A percentile compares a stretch with the other conserved stretches of the same genome.
phyloP scores from a whole-genome alignment of 352 stramenopile species.

The Lagenidium sp. region DNA sequence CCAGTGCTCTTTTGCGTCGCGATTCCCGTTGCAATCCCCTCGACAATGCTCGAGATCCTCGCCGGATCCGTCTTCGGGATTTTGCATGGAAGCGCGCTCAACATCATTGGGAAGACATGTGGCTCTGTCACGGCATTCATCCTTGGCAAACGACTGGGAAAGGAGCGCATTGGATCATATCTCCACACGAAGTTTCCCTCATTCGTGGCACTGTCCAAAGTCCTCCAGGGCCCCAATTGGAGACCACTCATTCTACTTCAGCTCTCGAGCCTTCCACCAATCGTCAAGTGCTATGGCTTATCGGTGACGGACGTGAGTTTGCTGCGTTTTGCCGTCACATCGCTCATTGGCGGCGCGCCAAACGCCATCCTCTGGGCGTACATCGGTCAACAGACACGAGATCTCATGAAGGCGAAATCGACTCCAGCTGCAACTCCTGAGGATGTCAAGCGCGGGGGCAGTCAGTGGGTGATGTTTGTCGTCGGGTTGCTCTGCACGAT shows the following conservation, averaged over 20 bases:
- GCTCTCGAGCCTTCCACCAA: constrained; percentile 57
- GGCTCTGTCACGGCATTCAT: constrained; percentile 55
- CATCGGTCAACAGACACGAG: constrained; percentile 46
- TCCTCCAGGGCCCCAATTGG: constrained; percentile 56
- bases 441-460: constrained; percentile 4
- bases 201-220: constrained; percentile 33
- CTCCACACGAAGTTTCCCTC: constrained; percentile 46
- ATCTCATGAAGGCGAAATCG: constrained; percentile 22
- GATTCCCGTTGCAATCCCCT: constrained; percentile 57
- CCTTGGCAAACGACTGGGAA: constrained; percentile 45
- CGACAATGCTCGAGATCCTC: constrained; percentile 54
- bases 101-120: constrained; percentile 47
- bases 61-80: constrained; percentile 58
- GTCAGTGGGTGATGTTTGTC: constrained; percentile 12
- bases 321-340: constrained; percentile 43
- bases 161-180: constrained; percentile 34
- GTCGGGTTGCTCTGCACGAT: constrained; percentile 12
- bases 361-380: constrained; percentile 58
- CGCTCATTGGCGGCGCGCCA: constrained; percentile 37
- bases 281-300: constrained; percentile 70
- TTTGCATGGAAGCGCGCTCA: constrained; percentile 32
- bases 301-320: constrained; percentile 53
- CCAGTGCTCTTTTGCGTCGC: constrained; percentile 40
- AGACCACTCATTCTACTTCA: constrained; percentile 66
- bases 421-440: too few relatives aligned